Evolutionary conservation across 2,329 filamentous ascomycete genomes (phyloP).

Genomic region (Aurifilum marmelostoma): DNA sequence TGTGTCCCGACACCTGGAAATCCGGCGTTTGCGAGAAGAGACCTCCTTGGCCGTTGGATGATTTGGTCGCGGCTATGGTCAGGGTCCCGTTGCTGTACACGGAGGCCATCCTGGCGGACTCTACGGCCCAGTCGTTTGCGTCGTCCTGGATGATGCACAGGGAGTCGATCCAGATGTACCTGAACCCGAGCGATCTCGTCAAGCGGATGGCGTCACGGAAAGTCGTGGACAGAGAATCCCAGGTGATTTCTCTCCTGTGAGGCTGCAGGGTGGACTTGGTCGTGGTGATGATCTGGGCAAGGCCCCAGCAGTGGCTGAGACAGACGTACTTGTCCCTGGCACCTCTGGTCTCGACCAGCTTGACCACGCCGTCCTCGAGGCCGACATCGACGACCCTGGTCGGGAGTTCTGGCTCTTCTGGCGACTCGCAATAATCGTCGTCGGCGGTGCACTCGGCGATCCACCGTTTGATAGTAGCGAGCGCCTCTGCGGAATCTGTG

Average conservation of each 20-base stretch:
- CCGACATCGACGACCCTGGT: slow-evolving; percentile 1
- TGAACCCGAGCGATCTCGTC: slow-evolving; percentile 4
- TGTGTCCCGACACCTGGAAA: neutral
- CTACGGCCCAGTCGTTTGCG: slow-evolving; percentile 19
- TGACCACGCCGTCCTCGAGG: neutral
- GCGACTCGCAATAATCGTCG: neutral
- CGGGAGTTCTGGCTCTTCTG: neutral
- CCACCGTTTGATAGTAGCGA: neutral
- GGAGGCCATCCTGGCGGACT: slow-evolving; percentile 24
- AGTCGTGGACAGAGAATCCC: neutral
- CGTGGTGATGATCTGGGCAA: slow-evolving; percentile 3
- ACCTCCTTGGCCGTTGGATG: neutral
- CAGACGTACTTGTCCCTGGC: neutral
- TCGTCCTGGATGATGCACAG: slow-evolving; percentile 28
- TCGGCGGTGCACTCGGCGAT: neutral
- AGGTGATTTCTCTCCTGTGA: neutral
- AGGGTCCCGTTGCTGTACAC: slow-evolving; percentile 19
- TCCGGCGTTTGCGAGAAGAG: slow-evolving; percentile 7
- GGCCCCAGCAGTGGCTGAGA: slow-evolving; percentile 20
- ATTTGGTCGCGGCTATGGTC: slow-evolving; percentile 20
- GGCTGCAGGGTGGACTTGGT: neutral
- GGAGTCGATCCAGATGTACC: slow-evolving; percentile 19
- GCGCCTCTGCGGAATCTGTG: neutral
- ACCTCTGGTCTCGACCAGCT: neutral
- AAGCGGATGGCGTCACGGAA: slow-evolving; percentile 7